Conservation (phyloP, 192 early-diverging fungal genomes). For the Coemansia sp. region DNA sequence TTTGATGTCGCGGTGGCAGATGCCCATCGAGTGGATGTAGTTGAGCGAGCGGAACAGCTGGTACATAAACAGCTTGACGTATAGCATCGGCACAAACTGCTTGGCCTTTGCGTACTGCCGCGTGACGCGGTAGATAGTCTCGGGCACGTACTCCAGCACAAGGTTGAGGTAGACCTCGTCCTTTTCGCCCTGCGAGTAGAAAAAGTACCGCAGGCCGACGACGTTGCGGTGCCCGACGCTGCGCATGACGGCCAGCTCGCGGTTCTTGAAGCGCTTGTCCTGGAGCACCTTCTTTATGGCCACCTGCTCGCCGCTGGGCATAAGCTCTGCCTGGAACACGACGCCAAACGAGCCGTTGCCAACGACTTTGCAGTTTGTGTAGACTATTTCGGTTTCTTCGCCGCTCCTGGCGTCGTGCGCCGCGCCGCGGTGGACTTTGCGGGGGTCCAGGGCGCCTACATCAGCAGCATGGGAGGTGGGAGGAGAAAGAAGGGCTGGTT, state of each 20-base stretch:
- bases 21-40: constrained; percentile 94
- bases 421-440: constrained; percentile 67
- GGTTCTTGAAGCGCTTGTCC: constrained; percentile 94
- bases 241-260: constrained; percentile 68
- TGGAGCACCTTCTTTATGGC: constrained; percentile 99
- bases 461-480: neutral
- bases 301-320: constrained; percentile 72
- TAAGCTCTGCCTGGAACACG: constrained; percentile 90
- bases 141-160: constrained; percentile 92
- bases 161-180: constrained; percentile 97
- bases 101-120: constrained; percentile 87
- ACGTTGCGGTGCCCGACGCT: constrained; percentile 92
- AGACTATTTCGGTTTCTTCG: constrained; percentile 80
- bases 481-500: neutral
- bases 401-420: constrained; percentile 87
- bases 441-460: constrained; percentile 55
- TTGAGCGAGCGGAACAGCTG: constrained; percentile 95
- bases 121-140: constrained; percentile 93
- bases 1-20: constrained; percentile 99
- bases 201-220: constrained; percentile 84
- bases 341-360: constrained; percentile 99
- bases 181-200: constrained; percentile 90
- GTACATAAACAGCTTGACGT: constrained; percentile 98
- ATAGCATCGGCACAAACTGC: constrained; percentile 92
- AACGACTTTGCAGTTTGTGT: constrained; percentile 89